phyloP scores from a whole-genome alignment of 169 alveolate genomes.

The Plasmodium blacklocki region DNA sequence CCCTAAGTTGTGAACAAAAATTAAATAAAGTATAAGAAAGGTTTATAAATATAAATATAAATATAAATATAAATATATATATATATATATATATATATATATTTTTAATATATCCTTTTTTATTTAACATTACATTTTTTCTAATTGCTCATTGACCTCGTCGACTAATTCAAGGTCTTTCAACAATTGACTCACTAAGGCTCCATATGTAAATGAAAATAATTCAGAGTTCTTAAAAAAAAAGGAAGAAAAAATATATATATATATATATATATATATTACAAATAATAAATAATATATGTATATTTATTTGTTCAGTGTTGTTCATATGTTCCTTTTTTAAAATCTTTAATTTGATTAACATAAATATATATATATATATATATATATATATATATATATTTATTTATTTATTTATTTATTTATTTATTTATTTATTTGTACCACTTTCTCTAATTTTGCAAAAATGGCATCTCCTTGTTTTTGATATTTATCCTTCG shows the following conservation, averaged over 20 bases:
- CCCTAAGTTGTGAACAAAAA: constrained; percentile 72
- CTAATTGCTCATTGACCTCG: constrained; percentile 92
- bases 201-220: constrained; percentile 92
- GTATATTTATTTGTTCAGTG: neutral
- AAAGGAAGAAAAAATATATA: too few relatives aligned
- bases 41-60: too few relatives aligned
- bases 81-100: constrained; percentile 1
- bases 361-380: too few relatives aligned
- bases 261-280: neutral
- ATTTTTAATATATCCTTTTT: neutral
- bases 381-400: too few relatives aligned
- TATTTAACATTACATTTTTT: constrained; percentile 77
- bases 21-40: too few relatives aligned
- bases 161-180: constrained; percentile 93
- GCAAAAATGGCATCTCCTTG: constrained; percentile 86
- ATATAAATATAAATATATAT: neutral
- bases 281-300: neutral
- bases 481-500: constrained; percentile 81
- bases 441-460: constrained; percentile 84
- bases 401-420: too few relatives aligned
- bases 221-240: constrained; percentile 89
- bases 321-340: neutral
- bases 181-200: constrained; percentile 91
- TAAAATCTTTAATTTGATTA: neutral
- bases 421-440: neutral